These are phyloP conservation scores for Pezicula carpinea DNA, from an alignment of 2,329 filamentous ascomycete genomes.

Conservation along the genomic window DNA sequence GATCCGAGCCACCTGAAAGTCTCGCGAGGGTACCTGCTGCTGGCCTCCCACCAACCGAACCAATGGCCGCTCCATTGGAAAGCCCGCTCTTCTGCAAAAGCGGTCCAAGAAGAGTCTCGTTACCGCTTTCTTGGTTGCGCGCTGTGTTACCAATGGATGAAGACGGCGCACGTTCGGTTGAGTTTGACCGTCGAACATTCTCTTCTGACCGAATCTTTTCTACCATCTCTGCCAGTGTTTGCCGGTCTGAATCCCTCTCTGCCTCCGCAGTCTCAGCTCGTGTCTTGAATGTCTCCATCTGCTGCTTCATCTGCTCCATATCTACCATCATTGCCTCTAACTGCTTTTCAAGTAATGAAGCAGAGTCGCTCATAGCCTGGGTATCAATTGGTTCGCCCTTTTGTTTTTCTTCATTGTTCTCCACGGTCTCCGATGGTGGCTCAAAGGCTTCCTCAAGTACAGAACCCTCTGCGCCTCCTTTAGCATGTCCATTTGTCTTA, in stretches of 20 bases:
- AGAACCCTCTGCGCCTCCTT: conserved; percentile 32
- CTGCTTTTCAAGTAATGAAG: conserved; percentile 57
- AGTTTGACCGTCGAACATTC: conserved; percentile 35
- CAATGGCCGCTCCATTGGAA: conserved; percentile 14
- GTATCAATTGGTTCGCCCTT: conserved; percentile 14
- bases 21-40: conserved; percentile 29
- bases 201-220: conserved; percentile 71
- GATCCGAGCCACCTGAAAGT: conserved; percentile 39
- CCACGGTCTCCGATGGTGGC: conserved; percentile 33
- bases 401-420: conserved; percentile 18
- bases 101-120: conserved; percentile 5
- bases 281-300: conserved; percentile 72
- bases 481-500: conserved; percentile 35
- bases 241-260: conserved; percentile 67
- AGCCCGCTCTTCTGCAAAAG: conserved; percentile 12
- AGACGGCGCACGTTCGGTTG: conserved; percentile 17
- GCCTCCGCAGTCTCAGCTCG: conserved; percentile 77
- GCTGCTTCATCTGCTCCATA: conserved; percentile 74
- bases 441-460: conserved; percentile 43
- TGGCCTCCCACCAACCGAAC: conserved; percentile 11
- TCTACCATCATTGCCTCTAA: conserved; percentile 74
- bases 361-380: conserved; percentile 32
- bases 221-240: conserved; percentile 83
- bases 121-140: not conserved
- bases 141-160: not conserved